Percentiles rank a stretch among this genome's conserved stretches.
Conservation (phyloP, 371 early-diverging fungal genomes). For the Phascolomyces articulosus region DNA sequence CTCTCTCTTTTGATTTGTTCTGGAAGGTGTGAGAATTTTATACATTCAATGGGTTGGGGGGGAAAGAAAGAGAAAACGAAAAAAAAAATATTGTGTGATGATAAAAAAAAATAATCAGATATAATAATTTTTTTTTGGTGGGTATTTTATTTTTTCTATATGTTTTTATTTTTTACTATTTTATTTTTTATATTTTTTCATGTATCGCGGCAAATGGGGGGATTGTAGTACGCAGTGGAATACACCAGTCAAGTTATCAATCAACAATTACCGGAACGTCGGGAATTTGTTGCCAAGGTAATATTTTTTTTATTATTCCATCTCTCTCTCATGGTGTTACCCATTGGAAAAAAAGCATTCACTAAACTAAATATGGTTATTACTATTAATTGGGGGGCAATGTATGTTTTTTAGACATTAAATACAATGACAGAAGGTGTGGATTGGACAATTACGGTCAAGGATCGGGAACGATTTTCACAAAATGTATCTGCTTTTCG, state of each 20-base stretch:
- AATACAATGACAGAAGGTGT: slow-evolving; percentile 70
- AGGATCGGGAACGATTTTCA: slow-evolving; percentile 82
- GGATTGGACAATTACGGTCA: slow-evolving; percentile 60
- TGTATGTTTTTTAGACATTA: slow-evolving; percentile 35
- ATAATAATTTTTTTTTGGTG: too few species aligned
- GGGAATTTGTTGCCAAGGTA: slow-evolving; percentile 68
- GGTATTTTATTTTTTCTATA: too few species aligned
- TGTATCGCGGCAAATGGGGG: too few species aligned
- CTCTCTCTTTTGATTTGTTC: background rate
- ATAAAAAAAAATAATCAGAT: too few species aligned
- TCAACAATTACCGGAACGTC: slow-evolving; percentile 75
- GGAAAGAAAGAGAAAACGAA: too few species aligned
- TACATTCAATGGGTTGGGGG: background rate
- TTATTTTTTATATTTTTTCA: too few species aligned
- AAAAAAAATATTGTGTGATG: background rate
- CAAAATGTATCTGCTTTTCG: slow-evolving; percentile 75
- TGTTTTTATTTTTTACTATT: background rate
- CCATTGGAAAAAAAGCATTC: background rate
- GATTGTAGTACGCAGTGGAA: slow-evolving; percentile 58
- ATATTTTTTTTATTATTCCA: background rate
- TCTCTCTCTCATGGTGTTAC: too few species aligned
- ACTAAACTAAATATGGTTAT: background rate
- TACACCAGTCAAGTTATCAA: slow-evolving; percentile 70
- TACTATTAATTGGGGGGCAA: background rate
- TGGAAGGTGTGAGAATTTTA: slow-evolving; percentile 4